Base-by-base conservation (phyloP, 2,329 filamentous ascomycete species). In the Colletotrichum sp. region DNA sequence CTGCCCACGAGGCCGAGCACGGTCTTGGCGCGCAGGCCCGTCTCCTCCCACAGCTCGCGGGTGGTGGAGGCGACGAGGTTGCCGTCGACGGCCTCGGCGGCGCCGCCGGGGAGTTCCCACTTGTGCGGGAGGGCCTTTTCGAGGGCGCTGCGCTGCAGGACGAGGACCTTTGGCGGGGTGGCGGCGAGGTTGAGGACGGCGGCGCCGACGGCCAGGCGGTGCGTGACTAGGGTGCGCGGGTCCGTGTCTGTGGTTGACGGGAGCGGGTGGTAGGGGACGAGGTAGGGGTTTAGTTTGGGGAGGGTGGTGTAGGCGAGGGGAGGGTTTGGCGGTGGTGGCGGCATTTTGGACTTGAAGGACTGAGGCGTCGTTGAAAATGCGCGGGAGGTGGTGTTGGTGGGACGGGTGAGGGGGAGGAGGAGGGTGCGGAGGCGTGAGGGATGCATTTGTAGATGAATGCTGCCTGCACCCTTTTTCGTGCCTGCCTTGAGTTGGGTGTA, bases 51-150 rank as follows among this genome's bases (percentile, higher is more conserved):
- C 18, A 90, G 80, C 76, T 90, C 89, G 18, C 89, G 85, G 18
- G 83, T 87, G 12, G 86, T 85, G 3, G 85, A 86, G 57, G 88
- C 85, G 2, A 90, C 79, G 63, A 90, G 82, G 1, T 85, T 88
- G 18, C 82, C 78, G 76, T 91, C 89, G 0, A 80, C 80, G 24
- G 81, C 77, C 28, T 78, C 77, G 15, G 77, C 77, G 21, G 84
- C 85, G 9, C 89, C 89, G 26, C 89, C 89, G 9, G 89, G 88
- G 3, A 87, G 82, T 77, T 91, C 89, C 89, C 89, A 88, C 68
- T 76, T 80, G 15, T 82, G 81, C 5, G 83, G 82, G 73, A 83
- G 82, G 8, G 83, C 81, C 30, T 75, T 74, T 76, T 88, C 86
- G n/a, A 79, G 78, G 3, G 79, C 70, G 49, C 85, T 80, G 74